Base-by-base conservation (phyloP, 73 alveolate species). In the Durusdinium trenchii region DNA sequence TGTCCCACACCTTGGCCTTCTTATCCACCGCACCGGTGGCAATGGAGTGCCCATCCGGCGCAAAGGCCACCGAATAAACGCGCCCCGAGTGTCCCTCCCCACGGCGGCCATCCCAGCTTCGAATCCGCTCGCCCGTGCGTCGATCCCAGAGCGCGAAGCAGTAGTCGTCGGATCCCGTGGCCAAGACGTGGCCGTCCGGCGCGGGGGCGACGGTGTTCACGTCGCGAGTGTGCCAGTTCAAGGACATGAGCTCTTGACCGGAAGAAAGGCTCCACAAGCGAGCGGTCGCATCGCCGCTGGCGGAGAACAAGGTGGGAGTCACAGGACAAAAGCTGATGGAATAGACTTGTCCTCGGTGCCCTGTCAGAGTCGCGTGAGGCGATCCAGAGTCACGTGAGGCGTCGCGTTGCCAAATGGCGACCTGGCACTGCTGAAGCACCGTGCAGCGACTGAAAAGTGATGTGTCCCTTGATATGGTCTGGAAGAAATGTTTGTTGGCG, bases 21-120 rank as follows among this genome's bases (percentile, higher is more conserved):
- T 90, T 90, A 73, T 90, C 96, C 60, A 90, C 96, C 18, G 96
- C 96, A 6, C 96, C 96, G 14, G 96, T 90, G 76, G 96, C 96
- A 18, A 90, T 40, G 57, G 45, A 40, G 73, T 16, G 46, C 50
- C 96, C 96, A 28, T 67, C 62, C 2, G 86, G 85, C 9, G 61
- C 54, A 71, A 89, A 89, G 96, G 87, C 87, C 87, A 90, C 96
- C 42, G 96, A 67, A 40, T 90, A 90, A 73, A 90, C 96, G 61
- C 96, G 81, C 43, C 96, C 96, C 14, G 87, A 64, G 61, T 90
- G 96, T 52, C 96, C 96, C 40, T 90, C 96, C n/a, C 96, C 96
- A 40, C 96, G 86, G 61, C 96, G 96, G 20, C 96, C 96, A 46
- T 90, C 96, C 96, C 96, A 90, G 71, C 67, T 64, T 32, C 35